phyloP scores from a whole-genome alignment of 169 alveolate genomes.

The Babesia sp. region DNA sequence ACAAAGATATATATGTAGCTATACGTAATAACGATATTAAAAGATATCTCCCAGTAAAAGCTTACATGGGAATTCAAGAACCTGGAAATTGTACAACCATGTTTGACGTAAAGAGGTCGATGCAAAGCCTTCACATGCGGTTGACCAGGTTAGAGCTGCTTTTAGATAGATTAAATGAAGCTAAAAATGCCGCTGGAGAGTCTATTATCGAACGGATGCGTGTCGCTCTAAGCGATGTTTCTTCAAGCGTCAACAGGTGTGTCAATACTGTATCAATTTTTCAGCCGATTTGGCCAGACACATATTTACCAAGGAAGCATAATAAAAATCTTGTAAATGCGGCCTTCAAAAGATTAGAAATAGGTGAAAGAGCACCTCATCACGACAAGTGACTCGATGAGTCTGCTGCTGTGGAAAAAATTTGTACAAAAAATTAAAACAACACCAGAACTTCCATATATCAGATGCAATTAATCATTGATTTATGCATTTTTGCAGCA shows the following conservation, averaged over 20 bases:
- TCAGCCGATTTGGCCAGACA: conserved; percentile 36
- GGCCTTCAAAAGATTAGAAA: conserved; percentile 15
- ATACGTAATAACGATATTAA: not conserved
- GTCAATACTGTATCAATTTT: conserved; percentile 37
- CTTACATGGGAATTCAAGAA: not conserved
- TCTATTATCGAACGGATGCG: not conserved
- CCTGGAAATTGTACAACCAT: not conserved
- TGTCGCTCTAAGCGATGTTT: not conserved
- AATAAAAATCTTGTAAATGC: conserved; percentile 24
- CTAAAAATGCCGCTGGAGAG: not conserved
- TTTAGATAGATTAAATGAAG: not conserved
- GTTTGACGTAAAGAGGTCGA: conserved; percentile 19
- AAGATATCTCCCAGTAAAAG: conserved; percentile 1
- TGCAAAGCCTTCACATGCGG: not conserved
- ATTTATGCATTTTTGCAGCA: not conserved
- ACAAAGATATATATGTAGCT: conserved; percentile 26
- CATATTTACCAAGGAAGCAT: conserved; percentile 37
- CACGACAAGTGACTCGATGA: too few species aligned
- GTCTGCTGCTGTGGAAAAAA: too few species aligned
- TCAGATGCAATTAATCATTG: too few species aligned
- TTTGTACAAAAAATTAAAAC: too few species aligned
- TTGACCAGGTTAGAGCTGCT: conserved; percentile 6
- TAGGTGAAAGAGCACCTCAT: too few species aligned
- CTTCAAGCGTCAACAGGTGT: conserved; percentile 3
- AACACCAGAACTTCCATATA: too few species aligned